A percentile compares a stretch with the other conserved stretches of the same genome.
Evolutionary conservation across 441 rosid genomes (phyloP).

Genomic region (Mallotus japonicus): DNA sequence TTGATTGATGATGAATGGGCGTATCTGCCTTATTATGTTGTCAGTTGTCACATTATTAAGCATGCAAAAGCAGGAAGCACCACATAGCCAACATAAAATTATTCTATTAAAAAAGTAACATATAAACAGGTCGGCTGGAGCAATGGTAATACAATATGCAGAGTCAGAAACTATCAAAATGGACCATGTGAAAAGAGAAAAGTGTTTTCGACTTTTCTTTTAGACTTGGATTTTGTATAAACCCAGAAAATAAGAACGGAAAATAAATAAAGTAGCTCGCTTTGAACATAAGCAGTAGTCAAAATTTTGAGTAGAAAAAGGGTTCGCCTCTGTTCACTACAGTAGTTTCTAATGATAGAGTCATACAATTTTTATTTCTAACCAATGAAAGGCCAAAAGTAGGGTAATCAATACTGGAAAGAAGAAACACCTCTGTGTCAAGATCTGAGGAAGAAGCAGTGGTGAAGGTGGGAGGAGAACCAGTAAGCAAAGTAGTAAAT

Average conservation of each 20-base stretch:
- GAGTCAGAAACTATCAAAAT: constrained; percentile 26
- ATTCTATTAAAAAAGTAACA: too few relatives aligned
- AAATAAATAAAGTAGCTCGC: too few relatives aligned
- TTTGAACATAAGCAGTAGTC: too few relatives aligned
- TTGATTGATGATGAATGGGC: too few relatives aligned
- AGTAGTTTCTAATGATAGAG: too few relatives aligned
- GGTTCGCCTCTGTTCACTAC: too few relatives aligned
- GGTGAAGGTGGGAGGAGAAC: constrained; percentile 47
- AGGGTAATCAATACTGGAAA: constrained; percentile 21
- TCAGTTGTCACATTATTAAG: too few relatives aligned
- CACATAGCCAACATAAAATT: too few relatives aligned
- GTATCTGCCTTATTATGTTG: too few relatives aligned
- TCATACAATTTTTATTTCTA: too few relatives aligned
- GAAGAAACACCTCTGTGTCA: constrained; percentile 55
- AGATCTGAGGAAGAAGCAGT: constrained; percentile 59
- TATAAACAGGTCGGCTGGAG: constrained; percentile 6
- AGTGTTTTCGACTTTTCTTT: constrained; percentile 21
- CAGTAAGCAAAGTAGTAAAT: constrained; percentile 56
- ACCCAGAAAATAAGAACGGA: not conserved
- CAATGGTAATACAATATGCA: constrained; percentile 5
- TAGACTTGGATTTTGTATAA: not conserved
- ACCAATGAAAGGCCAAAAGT: not conserved
- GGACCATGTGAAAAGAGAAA: constrained; percentile 20
- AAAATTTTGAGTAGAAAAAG: too few relatives aligned
- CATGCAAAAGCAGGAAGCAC: too few relatives aligned